Percentiles rank a stretch among this genome's conserved stretches.
Evolutionary conservation across 83 land plant species (phyloP).

Genomic region (Larix sibirica): DNA sequence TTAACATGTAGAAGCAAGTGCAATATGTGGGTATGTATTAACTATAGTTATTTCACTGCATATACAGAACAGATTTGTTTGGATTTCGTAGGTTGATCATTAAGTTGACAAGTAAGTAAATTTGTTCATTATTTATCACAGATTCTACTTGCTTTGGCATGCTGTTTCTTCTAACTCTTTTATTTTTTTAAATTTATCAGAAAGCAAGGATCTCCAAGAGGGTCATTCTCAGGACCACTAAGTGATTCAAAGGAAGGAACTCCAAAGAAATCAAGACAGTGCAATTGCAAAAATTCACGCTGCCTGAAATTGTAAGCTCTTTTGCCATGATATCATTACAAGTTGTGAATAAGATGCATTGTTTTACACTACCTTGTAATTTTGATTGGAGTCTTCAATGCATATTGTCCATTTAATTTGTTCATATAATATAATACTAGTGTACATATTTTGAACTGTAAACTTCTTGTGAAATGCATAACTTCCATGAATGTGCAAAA

Average conservation of each 20-base stretch:
- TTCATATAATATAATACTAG: background rate
- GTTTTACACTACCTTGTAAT: background rate
- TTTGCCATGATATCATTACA: background rate
- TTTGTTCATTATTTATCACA: no score
- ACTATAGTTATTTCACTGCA: background rate
- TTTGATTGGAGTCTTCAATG: background rate
- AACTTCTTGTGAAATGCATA: background rate
- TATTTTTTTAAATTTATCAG: constrained; percentile 9
- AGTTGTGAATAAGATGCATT: background rate
- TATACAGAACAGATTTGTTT: background rate
- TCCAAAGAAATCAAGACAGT: constrained; percentile 26
- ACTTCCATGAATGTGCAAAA: background rate
- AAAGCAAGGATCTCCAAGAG: constrained; percentile 23
- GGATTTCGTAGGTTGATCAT: background rate
- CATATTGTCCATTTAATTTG: background rate
- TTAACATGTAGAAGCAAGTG: no score
- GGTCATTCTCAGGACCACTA: constrained; percentile 17
- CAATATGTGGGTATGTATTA: background rate
- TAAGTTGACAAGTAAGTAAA: background rate
- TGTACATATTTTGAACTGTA: background rate
- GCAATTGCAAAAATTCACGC: constrained; percentile 8
- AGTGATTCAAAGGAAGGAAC: constrained; percentile 15
- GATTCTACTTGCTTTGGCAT: background rate
- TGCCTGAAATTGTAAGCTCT: constrained; percentile 10
- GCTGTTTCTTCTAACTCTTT: background rate